Base-by-base conservation (phyloP, 331 rosid genomes). In the Erythrophleum ivorense region DNA sequence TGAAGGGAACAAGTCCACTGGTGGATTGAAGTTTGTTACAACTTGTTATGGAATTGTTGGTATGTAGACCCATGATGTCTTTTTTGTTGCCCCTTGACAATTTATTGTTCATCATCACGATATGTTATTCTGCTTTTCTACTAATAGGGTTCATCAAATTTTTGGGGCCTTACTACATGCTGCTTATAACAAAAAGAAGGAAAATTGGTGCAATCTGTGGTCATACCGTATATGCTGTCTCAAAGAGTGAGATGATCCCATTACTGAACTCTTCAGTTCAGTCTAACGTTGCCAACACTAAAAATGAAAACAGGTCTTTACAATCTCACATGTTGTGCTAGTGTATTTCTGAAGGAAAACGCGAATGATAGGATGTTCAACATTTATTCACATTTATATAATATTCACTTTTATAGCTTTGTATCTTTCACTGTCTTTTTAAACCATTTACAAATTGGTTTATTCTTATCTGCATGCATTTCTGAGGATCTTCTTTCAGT, bases 301-400 rank as follows among this genome's bases (percentile, higher is more conserved):
- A 78, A 86, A 87, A 84, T 83, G 98, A 93, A 85, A 93, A 89
- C 94, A 93, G 98, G 98, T 93, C 89, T 89, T 88, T 90, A 83
- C 81, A 83, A 90, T 86, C 84, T 80, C 81, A 80, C 89, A 66
- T 87, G 97, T 81, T 84, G 59, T 74, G 83, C 88, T 77, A 81
- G 85, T 55, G 49, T 66, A 84, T 81, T 82, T 90, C 83, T 84
- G 73, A 79, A 87, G 85, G n/a, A 81, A 53, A 85, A 82, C 71
- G 75, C 82, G 80, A 59, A 83, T 38, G 87, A 81, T 75, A n/a
- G 52, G 71, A 46, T 46, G 71, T 31, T 57, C 21, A 82, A 80
- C 77, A 52, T 83, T 14, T 49, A 15, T 49, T n/a, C 59, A 53
- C 71, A 68, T 68, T 34, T 66, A 55, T 36, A 75, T 67, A 34